phyloP scores from a whole-genome alignment of 202 grass and related monocot species.

The Musa balbisiana region DNA sequence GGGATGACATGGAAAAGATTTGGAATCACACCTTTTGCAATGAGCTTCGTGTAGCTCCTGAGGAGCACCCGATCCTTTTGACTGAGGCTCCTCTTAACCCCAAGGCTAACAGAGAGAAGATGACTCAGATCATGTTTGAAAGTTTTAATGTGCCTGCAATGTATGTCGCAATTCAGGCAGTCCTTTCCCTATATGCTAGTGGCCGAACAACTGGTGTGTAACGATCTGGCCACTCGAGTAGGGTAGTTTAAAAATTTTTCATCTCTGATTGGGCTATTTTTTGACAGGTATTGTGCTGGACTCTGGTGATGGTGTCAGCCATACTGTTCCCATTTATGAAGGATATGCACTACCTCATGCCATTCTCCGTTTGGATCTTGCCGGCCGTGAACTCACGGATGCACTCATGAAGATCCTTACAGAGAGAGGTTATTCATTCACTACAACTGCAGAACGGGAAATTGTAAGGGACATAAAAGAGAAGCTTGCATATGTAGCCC shows the following conservation, averaged over 20 bases:
- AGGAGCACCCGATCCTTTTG: constrained; percentile 3
- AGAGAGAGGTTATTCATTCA: constrained; percentile 18
- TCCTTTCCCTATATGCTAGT: constrained; percentile 8
- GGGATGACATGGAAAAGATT: constrained; percentile 16
- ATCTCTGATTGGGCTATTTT: not conserved
- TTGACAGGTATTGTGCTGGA: constrained; percentile 18
- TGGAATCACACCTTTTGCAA: constrained; percentile 12
- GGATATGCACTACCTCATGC: constrained; percentile 21
- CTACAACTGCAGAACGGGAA: constrained; percentile 21
- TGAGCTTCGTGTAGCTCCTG: constrained; percentile 4
- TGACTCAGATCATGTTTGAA: constrained; percentile 15
- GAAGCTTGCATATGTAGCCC: constrained; percentile 15
- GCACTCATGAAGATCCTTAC: constrained; percentile 18
- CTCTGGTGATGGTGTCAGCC: constrained; percentile 20
- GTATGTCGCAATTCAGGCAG: constrained; percentile 12
- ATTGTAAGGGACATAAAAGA: constrained; percentile 20
- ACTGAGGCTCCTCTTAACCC: constrained; percentile 10
- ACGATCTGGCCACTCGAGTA: not conserved
- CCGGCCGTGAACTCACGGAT: constrained; percentile 19
- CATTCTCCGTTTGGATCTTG: constrained; percentile 19
- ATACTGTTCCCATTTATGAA: constrained; percentile 21
- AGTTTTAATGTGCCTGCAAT: constrained; percentile 15
- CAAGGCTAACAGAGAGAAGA: constrained; percentile 13
- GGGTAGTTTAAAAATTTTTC: not conserved
- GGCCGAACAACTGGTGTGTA: constrained; percentile 9